phyloP scores from a whole-genome alignment of 2,329 filamentous ascomycete genomes.

The Dactylonectria macrodidyma region DNA sequence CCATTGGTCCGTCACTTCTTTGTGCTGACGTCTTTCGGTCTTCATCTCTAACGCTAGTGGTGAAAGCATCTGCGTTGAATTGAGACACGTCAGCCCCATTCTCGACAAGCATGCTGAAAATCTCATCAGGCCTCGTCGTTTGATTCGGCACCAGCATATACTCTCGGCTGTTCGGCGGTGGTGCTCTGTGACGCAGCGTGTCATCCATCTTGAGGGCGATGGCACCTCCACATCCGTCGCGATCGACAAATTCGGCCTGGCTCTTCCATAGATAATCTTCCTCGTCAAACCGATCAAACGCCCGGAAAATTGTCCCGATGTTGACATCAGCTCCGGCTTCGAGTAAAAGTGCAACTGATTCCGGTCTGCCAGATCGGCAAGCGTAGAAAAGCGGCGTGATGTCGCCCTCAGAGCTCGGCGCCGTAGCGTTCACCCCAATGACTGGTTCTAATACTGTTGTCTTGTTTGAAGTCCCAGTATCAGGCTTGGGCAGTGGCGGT shows the following conservation, averaged over 20 bases:
- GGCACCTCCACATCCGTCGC: background rate
- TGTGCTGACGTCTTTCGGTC: background rate
- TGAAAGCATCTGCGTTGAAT: background rate
- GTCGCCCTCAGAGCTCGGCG: background rate
- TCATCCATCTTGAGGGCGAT: slow-evolving; percentile 6
- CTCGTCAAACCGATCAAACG: slow-evolving; percentile 36
- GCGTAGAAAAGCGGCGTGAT: slow-evolving; percentile 46
- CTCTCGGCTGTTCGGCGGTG: background rate
- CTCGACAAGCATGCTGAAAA: slow-evolving; percentile 41
- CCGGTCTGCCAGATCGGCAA: slow-evolving; percentile 43
- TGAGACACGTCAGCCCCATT: slow-evolving; percentile 31
- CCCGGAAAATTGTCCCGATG: slow-evolving; percentile 30
- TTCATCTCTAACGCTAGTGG: too few species aligned
- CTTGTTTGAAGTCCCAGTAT: background rate
- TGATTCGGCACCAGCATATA: background rate
- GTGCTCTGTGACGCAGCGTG: background rate
- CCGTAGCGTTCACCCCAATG: slow-evolving; percentile 11
- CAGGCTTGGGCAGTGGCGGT: too few species aligned
- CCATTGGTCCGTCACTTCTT: background rate
- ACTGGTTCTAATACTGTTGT: background rate
- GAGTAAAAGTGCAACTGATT: slow-evolving; percentile 48
- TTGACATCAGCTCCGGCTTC: slow-evolving; percentile 42
- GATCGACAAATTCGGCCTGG: slow-evolving; percentile 20
- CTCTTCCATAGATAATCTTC: slow-evolving; percentile 29
- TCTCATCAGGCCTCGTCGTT: slow-evolving; percentile 40